Base-by-base conservation (phyloP, 179 eudicot species). In the Drosera spatulata region DNA sequence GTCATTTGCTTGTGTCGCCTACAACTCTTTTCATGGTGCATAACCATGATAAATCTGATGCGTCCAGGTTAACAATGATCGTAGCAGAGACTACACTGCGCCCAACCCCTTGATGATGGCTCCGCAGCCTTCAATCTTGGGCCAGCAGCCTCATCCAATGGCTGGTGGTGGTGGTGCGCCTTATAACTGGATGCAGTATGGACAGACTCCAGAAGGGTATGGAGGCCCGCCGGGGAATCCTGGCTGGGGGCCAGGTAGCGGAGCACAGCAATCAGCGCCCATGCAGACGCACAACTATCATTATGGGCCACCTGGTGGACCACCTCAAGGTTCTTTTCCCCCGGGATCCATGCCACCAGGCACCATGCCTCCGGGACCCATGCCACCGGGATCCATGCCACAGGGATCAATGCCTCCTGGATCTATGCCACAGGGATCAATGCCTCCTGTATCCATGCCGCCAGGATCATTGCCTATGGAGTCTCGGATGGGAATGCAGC, bases 1-100 rank as follows among this genome's bases (percentile, higher is more conserved):
- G 33, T 22, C 33, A 22, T 22, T 22, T 22, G 33, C 1, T 22
- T 22, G 0, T 22, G 33, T 22, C 33, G 1, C 1, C 33, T 22
- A 22, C 33, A 22, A 22, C 33, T 22, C 33, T 22, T 22, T 22
- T 22, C 1, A 22, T 22, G 33, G 1, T 22, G 33, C 33, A 22
- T 22, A 22, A 22, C 33, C 33, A 22, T 22, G 33, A 22, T 22
- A 22, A 22, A 22, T 7, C 12, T 6, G 39, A 39, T 55, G 12
- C 14, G 10, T 40, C 40, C 82, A 93, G 99, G 81, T 89, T 38
- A 93, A 93, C 71, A 93, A 89, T 54, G 99, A 93, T 63, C 63
- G 95, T 54, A 81, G 96, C 79, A 86, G 99, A 77, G 99, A 93
- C 72, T 93, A 82, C 59, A 93, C 99, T 8, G 53, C 74, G 53